Evolutionary conservation across 1,284 basidiomycete genomes (phyloP).

Genomic region (Ustilago crameri): DNA sequence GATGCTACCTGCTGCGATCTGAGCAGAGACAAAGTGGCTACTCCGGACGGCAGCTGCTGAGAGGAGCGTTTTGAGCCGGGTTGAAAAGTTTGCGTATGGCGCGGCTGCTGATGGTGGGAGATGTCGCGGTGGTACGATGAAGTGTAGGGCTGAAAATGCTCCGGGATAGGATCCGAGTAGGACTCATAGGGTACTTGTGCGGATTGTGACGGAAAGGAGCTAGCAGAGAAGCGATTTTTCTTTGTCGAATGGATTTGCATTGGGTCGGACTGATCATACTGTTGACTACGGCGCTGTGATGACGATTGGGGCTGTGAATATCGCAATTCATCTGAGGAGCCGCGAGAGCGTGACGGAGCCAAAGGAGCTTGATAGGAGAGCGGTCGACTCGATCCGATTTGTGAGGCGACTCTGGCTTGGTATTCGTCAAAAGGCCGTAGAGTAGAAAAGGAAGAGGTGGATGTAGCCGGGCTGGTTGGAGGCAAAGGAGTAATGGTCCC

Average conservation of each 20-base stretch:
- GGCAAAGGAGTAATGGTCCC: slow-evolving; percentile 48
- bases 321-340: slow-evolving; percentile 15
- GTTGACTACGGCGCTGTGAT: slow-evolving; percentile 27
- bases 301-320: slow-evolving; percentile 11
- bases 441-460: slow-evolving; percentile 28
- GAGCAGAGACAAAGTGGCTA: slow-evolving; percentile 14
- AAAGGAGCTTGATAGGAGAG: slow-evolving; percentile 25
- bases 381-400: slow-evolving; percentile 15
- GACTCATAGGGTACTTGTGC: slow-evolving; percentile 20
- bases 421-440: slow-evolving; percentile 43
- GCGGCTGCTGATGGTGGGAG: slow-evolving; percentile 6
- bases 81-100: slow-evolving; percentile 2
- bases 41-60: slow-evolving; percentile 1
- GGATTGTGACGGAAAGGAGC: neutral
- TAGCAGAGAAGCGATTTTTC: slow-evolving; percentile 19
- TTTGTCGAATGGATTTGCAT: slow-evolving; percentile 12
- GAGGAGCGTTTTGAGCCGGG: slow-evolving; percentile 1
- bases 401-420: slow-evolving; percentile 30
- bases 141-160: slow-evolving; percentile 6
- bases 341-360: slow-evolving; percentile 17
- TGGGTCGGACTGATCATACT: slow-evolving; percentile 6
- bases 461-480: slow-evolving; percentile 23
- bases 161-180: slow-evolving; percentile 27
- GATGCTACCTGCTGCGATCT: slow-evolving; percentile 24
- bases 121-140: slow-evolving; percentile 17